These are phyloP conservation scores for Mycosphaerella sp. DNA, from an alignment of 2,329 filamentous ascomycete genomes.

Conservation along the genomic window DNA sequence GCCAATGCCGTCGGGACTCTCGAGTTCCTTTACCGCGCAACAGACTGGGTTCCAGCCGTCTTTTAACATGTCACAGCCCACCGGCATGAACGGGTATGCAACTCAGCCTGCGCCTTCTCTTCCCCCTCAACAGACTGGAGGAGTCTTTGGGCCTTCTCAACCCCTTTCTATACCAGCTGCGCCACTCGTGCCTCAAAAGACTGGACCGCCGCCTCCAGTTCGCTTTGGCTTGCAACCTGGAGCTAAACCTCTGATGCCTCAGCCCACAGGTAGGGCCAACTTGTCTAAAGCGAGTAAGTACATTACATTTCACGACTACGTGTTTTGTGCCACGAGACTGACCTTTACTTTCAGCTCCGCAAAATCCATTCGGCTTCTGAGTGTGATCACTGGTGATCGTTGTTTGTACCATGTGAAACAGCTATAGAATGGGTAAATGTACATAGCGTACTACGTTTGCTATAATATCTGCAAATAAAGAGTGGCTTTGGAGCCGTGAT, in stretches of 20 bases:
- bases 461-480: slow-evolving; percentile 7
- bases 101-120: slow-evolving; percentile 47
- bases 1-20: slow-evolving; percentile 36
- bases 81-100: slow-evolving; percentile 41
- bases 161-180: slow-evolving; percentile 38
- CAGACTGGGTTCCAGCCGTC: slow-evolving; percentile 49
- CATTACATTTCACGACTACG: neutral
- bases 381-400: neutral
- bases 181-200: slow-evolving; percentile 69
- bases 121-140: slow-evolving; percentile 50
- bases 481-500: neutral
- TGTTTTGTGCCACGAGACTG: neutral
- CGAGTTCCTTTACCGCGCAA: slow-evolving; percentile 35
- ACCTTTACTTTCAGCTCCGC: slow-evolving; percentile 46
- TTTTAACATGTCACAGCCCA: slow-evolving; percentile 36
- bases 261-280: slow-evolving; percentile 87
- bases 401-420: slow-evolving; percentile 11
- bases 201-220: slow-evolving; percentile 78
- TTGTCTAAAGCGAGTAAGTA: slow-evolving; percentile 92
- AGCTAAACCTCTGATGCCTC: slow-evolving; percentile 70
- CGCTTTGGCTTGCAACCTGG: slow-evolving; percentile 74
- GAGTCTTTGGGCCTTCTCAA: slow-evolving; percentile 31
- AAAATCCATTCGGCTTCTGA: slow-evolving; percentile 65
- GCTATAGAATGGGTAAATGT: slow-evolving; percentile 16
- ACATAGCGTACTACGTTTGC: slow-evolving; percentile 21